These are phyloP conservation scores for Cyclocybe aegerita DNA, from an alignment of 768 basidiomycete species.

Conservation along the genomic window DNA sequence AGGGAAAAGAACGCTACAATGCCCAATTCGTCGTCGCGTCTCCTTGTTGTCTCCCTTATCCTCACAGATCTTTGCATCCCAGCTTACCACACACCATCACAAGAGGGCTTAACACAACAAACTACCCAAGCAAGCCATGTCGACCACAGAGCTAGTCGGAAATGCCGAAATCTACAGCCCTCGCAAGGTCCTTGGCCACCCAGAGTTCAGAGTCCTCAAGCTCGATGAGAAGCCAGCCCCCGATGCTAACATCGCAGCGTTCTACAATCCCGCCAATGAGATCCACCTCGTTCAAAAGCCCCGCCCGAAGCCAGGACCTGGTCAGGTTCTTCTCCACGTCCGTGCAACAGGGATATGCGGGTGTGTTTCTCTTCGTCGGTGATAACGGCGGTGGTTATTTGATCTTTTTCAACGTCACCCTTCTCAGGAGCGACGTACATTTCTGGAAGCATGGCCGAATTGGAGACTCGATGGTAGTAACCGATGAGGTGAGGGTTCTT, in stretches of 20 bases:
- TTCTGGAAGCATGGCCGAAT: constrained; percentile 73
- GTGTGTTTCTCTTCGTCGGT: constrained; percentile 29
- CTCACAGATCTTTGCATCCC: neutral
- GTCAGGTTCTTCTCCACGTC: constrained; percentile 66
- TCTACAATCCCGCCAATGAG: constrained; percentile 63
- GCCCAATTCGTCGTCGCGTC: neutral
- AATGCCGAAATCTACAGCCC: constrained; percentile 54
- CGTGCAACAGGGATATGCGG: constrained; percentile 72
- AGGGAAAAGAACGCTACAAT: constrained; percentile 1
- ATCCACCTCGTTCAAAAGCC: constrained; percentile 71
- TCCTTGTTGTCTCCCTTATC: constrained; percentile 1
- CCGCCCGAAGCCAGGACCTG: constrained; percentile 55
- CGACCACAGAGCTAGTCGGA: constrained; percentile 25
- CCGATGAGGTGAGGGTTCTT: constrained; percentile 49
- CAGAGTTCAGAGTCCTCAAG: constrained; percentile 52
- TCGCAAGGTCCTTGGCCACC: constrained; percentile 53
- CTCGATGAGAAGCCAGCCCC: constrained; percentile 47
- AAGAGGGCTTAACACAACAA: neutral
- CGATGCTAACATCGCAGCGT: constrained; percentile 58
- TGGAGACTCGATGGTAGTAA: constrained; percentile 70
- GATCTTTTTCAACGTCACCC: neutral
- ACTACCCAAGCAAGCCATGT: constrained; percentile 13
- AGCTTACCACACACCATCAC: neutral
- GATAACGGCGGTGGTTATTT: neutral
- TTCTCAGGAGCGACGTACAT: constrained; percentile 64